These are phyloP conservation scores for Rhodocollybia butyracea DNA, from an alignment of 768 basidiomycete genomes.

Conservation along the genomic window DNA sequence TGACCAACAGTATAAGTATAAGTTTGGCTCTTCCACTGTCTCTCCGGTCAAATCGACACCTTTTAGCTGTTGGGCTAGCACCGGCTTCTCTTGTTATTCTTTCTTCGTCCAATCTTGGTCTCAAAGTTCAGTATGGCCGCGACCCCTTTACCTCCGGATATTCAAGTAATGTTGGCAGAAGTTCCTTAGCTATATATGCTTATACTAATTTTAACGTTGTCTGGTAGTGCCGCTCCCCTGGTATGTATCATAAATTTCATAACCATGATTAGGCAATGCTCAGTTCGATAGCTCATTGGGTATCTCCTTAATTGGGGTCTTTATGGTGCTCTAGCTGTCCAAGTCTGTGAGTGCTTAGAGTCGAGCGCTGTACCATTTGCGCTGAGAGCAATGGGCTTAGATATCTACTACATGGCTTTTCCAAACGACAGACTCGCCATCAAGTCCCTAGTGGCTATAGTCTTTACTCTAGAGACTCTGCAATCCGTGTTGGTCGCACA, in stretches of 20 bases:
- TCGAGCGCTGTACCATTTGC: neutral
- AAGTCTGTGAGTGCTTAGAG: constrained; percentile 25
- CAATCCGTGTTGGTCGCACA: constrained; percentile 24
- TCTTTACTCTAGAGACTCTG: constrained; percentile 25
- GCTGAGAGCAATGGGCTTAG: constrained; percentile 10
- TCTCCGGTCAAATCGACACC: no score
- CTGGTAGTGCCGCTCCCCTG: neutral
- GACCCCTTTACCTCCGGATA: neutral
- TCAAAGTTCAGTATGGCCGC: no score
- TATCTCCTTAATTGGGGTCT: constrained; percentile 27
- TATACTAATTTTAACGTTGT: neutral
- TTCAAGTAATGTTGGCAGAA: neutral
- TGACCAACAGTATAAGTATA: no score
- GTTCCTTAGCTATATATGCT: neutral
- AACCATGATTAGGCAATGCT: neutral
- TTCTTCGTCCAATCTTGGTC: no score
- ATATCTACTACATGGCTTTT: constrained; percentile 30
- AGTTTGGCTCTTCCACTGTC: no score
- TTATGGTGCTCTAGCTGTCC: constrained; percentile 25
- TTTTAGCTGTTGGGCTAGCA: no score
- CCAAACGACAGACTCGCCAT: constrained; percentile 21
- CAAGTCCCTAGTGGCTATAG: constrained; percentile 24
- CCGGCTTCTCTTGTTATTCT: no score
- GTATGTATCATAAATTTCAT: neutral
- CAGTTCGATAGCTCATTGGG: constrained; percentile 21